Percentiles rank a stretch among this genome's conserved stretches.
Conservation (phyloP, 1,284 basidiomycete genomes). For the Mycena citricolor region DNA sequence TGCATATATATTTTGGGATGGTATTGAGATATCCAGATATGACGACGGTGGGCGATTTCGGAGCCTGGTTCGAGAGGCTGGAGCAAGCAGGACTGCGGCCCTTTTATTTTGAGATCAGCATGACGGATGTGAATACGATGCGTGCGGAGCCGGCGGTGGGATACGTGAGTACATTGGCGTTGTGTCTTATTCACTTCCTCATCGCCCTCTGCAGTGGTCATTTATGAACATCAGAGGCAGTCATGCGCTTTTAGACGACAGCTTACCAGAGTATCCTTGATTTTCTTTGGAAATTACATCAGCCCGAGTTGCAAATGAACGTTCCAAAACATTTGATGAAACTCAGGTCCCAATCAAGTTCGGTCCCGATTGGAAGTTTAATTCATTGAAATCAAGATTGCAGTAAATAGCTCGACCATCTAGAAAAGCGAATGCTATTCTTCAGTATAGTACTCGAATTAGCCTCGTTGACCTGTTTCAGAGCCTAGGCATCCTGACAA, state of each 20-base stretch:
- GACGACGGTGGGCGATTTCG: slow-evolving; percentile 17
- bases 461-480: no score
- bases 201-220: slow-evolving; percentile 6
- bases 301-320: no score
- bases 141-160: slow-evolving; percentile 14
- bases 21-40: slow-evolving; percentile 9
- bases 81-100: slow-evolving; percentile 16
- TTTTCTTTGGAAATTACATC: no score
- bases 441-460: no score
- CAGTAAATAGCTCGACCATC: no score
- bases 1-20: neutral
- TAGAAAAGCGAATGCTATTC: no score
- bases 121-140: slow-evolving; percentile 18
- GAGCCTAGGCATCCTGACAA: no score
- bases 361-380: no score
- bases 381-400: no score
- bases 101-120: slow-evolving; percentile 19
- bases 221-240: slow-evolving; percentile 17
- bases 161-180: slow-evolving; percentile 9
- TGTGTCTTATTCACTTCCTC: neutral
- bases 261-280: slow-evolving; percentile 18
- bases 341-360: no score
- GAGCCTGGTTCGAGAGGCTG: slow-evolving; percentile 12
- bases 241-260: slow-evolving; percentile 15
- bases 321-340: no score